phyloP scores from a whole-genome alignment of 2,329 filamentous ascomycete genomes.

The Trichoderma brevicompactum region DNA sequence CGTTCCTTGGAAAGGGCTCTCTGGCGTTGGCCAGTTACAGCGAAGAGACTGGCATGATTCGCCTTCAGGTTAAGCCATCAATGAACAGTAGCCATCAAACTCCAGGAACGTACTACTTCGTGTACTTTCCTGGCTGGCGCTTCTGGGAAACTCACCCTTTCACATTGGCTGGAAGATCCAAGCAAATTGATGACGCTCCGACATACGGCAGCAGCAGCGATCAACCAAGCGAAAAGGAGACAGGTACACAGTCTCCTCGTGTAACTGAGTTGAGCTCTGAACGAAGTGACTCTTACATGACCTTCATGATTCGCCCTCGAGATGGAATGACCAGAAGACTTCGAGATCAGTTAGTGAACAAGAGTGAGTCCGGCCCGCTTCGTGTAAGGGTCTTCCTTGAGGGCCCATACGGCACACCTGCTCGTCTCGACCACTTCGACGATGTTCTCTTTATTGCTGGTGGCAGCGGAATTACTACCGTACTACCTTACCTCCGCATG shows the following conservation, averaged over 20 bases:
- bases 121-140: constrained; percentile 43
- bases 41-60: constrained; percentile 43
- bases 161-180: constrained; percentile 41
- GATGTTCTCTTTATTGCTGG: constrained; percentile 44
- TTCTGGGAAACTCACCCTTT: constrained; percentile 51
- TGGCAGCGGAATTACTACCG: constrained; percentile 45
- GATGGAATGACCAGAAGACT: constrained; percentile 44
- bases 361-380: constrained; percentile 31
- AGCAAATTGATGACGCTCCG: constrained; percentile 1
- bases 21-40: constrained; percentile 42
- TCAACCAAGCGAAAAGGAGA: constrained; percentile 32
- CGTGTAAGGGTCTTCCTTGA: constrained; percentile 41
- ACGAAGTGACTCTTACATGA: constrained; percentile 34
- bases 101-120: constrained; percentile 47
- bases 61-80: constrained; percentile 41
- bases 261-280: constrained; percentile 14
- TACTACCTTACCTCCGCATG: constrained; percentile 39
- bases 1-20: constrained; percentile 38
- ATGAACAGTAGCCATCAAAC: constrained; percentile 38
- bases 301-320: constrained; percentile 45
- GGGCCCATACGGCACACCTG: constrained; percentile 43
- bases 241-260: constrained; percentile 28
- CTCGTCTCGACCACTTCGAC: constrained; percentile 40
- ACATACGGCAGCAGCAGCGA: constrained; percentile 22
- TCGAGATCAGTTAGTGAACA: constrained; percentile 31